A percentile compares a stretch with the other conserved stretches of the same genome.
These are phyloP conservation scores for Citrullus colocynthis DNA, from an alignment of 306 rosid genomes.

Conservation along the genomic window DNA sequence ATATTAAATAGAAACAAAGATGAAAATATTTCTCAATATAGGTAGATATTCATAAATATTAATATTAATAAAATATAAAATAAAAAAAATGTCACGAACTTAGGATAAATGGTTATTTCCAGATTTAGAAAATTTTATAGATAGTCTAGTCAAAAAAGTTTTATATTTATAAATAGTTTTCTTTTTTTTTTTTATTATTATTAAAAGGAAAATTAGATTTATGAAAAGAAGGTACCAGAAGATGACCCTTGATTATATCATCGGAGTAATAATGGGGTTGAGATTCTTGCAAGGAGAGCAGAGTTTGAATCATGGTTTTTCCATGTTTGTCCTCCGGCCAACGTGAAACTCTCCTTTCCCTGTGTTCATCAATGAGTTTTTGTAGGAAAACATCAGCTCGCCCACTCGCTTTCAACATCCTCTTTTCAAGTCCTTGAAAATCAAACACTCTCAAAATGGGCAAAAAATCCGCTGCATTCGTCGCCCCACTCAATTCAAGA, in stretches of 20 bases:
- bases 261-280: conserved; percentile 18
- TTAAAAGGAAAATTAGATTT: too few species aligned
- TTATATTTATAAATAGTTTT: too few species aligned
- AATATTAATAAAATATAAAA: too few species aligned
- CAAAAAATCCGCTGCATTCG: conserved; percentile 23
- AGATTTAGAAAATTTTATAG: too few species aligned
- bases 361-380: conserved; percentile 12
- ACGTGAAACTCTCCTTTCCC: not conserved
- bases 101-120: too few species aligned
- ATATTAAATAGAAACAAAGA: too few species aligned
- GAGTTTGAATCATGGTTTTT: conserved; percentile 9
- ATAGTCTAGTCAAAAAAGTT: too few species aligned
- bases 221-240: conserved; percentile 6
- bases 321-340: not conserved
- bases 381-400: conserved; percentile 18
- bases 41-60: too few species aligned
- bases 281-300: conserved; percentile 17
- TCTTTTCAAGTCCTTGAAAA: conserved; percentile 13
- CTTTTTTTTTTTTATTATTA: too few species aligned
- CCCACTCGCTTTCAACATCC: conserved; percentile 13
- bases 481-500: not conserved
- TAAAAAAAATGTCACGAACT: too few species aligned
- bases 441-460: conserved; percentile 26
- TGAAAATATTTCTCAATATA: too few species aligned
- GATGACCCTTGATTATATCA: conserved; percentile 20